A percentile compares a stretch with the other conserved stretches of the same genome.
Evolutionary conservation across 306 rosid species (phyloP).

Genomic region (Dalbergia oliveri): DNA sequence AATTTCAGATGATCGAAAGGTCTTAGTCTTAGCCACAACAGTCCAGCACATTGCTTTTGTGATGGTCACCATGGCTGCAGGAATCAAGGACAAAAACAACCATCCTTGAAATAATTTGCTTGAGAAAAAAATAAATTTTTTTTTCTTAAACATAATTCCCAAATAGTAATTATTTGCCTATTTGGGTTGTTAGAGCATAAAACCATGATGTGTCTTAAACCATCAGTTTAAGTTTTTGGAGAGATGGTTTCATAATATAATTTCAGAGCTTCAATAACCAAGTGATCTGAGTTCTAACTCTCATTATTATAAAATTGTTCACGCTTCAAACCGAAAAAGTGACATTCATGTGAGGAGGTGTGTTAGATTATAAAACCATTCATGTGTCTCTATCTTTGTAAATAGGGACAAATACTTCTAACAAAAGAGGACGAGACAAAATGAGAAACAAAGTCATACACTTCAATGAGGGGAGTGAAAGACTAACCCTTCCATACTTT

Average conservation of each 20-base stretch:
- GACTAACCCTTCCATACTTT: conserved; percentile 84
- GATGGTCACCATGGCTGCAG: conserved; percentile 78
- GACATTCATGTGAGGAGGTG: too few relatives aligned
- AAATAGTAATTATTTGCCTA: neutral
- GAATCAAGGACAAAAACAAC: conserved; percentile 39
- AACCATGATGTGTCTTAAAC: neutral
- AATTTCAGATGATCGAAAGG: conserved; percentile 61
- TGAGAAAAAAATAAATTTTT: too few relatives aligned
- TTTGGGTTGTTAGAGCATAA: too few relatives aligned
- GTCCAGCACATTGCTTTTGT: conserved; percentile 91
- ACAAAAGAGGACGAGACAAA: conserved; percentile 20
- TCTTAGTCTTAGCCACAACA: conserved; percentile 64
- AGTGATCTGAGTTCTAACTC: too few relatives aligned
- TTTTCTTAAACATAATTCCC: neutral
- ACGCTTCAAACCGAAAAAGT: too few relatives aligned
- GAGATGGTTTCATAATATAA: too few relatives aligned
- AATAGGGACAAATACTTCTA: neutral
- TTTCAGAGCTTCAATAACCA: too few relatives aligned
- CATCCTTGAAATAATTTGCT: neutral
- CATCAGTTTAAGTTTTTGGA: too few relatives aligned
- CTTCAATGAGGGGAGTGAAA: neutral
- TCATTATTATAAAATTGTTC: too few relatives aligned
- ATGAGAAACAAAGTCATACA: conserved; percentile 6
- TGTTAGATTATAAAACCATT: too few relatives aligned
- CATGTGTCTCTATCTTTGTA: too few relatives aligned